Evolutionary conservation across 202 grass and related monocot species (phyloP).

Genomic region (Musa balbisiana): DNA sequence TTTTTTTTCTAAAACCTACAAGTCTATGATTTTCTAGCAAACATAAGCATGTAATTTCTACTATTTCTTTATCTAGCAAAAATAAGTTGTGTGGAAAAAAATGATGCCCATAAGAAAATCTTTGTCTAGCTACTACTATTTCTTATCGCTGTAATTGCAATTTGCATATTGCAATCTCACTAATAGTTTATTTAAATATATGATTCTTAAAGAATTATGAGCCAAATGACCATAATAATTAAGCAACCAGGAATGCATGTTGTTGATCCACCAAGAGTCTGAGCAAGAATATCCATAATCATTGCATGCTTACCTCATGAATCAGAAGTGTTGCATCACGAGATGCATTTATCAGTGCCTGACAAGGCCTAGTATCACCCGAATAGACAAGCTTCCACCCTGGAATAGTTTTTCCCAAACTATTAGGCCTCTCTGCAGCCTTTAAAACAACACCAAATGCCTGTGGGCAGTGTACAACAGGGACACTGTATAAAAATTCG

Average conservation of each 20-base stretch:
- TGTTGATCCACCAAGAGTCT: background rate
- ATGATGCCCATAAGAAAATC: too few species aligned
- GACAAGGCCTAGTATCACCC: conserved; percentile 76
- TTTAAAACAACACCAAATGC: conserved; percentile 81
- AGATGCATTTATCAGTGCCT: conserved; percentile 69
- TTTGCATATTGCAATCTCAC: background rate
- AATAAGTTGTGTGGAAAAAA: too few species aligned
- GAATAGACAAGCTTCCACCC: conserved; percentile 98
- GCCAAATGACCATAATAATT: background rate
- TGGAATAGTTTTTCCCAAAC: conserved; percentile 40
- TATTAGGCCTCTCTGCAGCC: conserved; percentile 35
- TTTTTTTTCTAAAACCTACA: too few species aligned
- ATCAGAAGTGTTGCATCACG: conserved; percentile 79
- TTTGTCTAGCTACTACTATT: background rate
- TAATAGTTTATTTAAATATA: too few species aligned
- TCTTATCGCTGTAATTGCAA: background rate
- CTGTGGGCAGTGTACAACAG: conserved; percentile 77
- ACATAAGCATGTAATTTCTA: too few species aligned
- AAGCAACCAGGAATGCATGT: background rate
- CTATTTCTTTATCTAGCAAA: too few species aligned
- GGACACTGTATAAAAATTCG: conserved; percentile 75
- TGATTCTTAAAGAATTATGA: background rate
- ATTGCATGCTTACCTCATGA: conserved; percentile 59
- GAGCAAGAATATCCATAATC: conserved; percentile 4
- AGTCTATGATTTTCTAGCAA: too few species aligned